These are phyloP conservation scores for Cryphonectria radicalis DNA, from an alignment of 2,329 filamentous ascomycete genomes.

Conservation along the genomic window DNA sequence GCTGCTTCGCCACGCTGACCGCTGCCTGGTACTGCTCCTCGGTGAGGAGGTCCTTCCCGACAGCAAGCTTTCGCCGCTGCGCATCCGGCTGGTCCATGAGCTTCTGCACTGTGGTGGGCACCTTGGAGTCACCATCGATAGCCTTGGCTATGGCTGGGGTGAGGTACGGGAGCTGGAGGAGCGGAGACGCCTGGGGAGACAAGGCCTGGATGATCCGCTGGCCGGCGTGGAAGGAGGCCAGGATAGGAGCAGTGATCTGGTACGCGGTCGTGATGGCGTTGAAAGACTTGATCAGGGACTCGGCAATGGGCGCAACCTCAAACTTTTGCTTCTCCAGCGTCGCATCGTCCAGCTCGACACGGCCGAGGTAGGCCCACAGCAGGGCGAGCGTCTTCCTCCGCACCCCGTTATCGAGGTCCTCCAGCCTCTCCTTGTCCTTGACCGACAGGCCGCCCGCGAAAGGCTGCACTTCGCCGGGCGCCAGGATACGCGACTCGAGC, in stretches of 20 bases:
- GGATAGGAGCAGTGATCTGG: slow-evolving; percentile 78
- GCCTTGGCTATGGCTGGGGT: slow-evolving; percentile 67
- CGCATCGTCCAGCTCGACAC: slow-evolving; percentile 80
- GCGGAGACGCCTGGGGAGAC: slow-evolving; percentile 79
- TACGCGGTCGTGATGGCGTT: slow-evolving; percentile 86
- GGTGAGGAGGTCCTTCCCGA: slow-evolving; percentile 72
- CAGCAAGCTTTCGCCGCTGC: slow-evolving; percentile 71
- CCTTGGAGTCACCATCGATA: slow-evolving; percentile 75
- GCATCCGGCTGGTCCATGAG: slow-evolving; percentile 85
- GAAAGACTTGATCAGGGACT: slow-evolving; percentile 84
- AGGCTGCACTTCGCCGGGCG: slow-evolving; percentile 56
- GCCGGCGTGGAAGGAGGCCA: slow-evolving; percentile 79
- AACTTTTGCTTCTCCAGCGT: slow-evolving; percentile 84
- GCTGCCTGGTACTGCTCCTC: slow-evolving; percentile 78
- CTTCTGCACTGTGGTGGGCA: slow-evolving; percentile 78
- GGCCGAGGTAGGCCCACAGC: slow-evolving; percentile 93
- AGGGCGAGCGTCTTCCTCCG: slow-evolving; percentile 86
- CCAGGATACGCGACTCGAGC: slow-evolving; percentile 79
- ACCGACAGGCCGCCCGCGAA: slow-evolving; percentile 64
- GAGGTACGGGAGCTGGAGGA: slow-evolving; percentile 90
- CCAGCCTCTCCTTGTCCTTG: slow-evolving; percentile 77
- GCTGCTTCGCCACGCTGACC: slow-evolving; percentile 77
- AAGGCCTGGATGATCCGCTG: slow-evolving; percentile 92
- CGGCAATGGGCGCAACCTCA: slow-evolving; percentile 84
- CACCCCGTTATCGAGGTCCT: slow-evolving; percentile 77